phyloP scores from a whole-genome alignment of 306 rosid genomes.

The Castanea sativa region DNA sequence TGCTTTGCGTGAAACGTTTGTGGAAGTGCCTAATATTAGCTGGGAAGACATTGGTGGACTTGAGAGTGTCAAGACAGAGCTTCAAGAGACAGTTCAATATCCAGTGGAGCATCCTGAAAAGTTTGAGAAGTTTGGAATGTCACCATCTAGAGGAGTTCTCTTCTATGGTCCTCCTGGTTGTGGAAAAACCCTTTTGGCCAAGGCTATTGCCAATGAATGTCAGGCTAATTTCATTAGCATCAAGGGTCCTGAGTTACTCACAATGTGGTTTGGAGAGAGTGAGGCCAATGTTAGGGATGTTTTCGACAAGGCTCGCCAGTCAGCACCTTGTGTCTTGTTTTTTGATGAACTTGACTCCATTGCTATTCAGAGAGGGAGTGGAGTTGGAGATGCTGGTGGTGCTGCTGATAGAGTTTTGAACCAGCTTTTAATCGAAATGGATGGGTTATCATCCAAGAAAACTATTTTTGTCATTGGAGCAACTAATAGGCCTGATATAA shows the following conservation, averaged over 20 bases:
- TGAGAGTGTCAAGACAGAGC: slow-evolving; percentile 34
- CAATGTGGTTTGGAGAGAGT: slow-evolving; percentile 35
- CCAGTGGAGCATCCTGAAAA: slow-evolving; percentile 22
- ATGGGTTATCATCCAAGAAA: slow-evolving; percentile 32
- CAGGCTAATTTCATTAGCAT: slow-evolving; percentile 38
- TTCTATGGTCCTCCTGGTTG: slow-evolving; percentile 52
- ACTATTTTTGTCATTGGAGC: slow-evolving; percentile 39
- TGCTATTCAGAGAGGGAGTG: slow-evolving; percentile 36
- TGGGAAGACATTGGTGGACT: slow-evolving; percentile 37
- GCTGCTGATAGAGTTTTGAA: slow-evolving; percentile 39
- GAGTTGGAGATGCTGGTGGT: slow-evolving; percentile 32
- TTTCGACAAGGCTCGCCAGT: slow-evolving; percentile 33
- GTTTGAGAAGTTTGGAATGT: slow-evolving; percentile 37
- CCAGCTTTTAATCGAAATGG: slow-evolving; percentile 35
- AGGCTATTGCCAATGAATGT: slow-evolving; percentile 44
- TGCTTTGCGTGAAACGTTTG: slow-evolving; percentile 18
- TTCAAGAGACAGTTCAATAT: slow-evolving; percentile 37
- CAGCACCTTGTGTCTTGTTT: slow-evolving; percentile 37
- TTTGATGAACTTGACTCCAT: slow-evolving; percentile 37
- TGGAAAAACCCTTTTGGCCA: slow-evolving; percentile 35
- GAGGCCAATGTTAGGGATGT: slow-evolving; percentile 36
- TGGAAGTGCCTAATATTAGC: slow-evolving; percentile 32
- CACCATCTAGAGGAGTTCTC: slow-evolving; percentile 39
- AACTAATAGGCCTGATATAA: slow-evolving; percentile 49
- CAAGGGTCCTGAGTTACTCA: slow-evolving; percentile 20